phyloP scores from a whole-genome alignment of 2,329 filamentous ascomycete genomes.

The Aspergillus cejpii region DNA sequence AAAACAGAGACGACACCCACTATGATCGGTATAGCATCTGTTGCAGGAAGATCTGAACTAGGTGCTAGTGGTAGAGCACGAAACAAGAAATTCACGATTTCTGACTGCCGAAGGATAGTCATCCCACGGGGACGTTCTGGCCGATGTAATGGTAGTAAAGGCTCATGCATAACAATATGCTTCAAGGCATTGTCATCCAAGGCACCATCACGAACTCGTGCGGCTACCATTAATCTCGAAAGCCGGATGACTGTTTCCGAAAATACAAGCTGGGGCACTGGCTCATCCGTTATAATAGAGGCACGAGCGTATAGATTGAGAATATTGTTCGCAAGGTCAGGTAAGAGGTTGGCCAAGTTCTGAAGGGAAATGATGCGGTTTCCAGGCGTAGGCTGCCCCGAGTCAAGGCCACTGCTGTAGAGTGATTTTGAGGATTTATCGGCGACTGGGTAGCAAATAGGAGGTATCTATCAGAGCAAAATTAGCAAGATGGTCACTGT shows the following conservation, averaged over 20 bases:
- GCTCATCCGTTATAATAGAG: conserved; percentile 47
- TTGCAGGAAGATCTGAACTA: conserved; percentile 57
- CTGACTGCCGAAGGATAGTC: conserved; percentile 50
- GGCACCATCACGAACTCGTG: conserved; percentile 46
- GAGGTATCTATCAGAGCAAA: conserved; percentile 43
- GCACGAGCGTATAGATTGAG: conserved; percentile 51
- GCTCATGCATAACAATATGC: conserved; percentile 53
- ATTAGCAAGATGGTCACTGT: conserved; percentile 4
- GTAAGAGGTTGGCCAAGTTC: conserved; percentile 48
- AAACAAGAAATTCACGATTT: conserved; percentile 60
- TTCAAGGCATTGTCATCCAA: conserved; percentile 49
- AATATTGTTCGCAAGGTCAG: conserved; percentile 52
- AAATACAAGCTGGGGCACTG: conserved; percentile 48
- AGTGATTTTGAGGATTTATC: conserved; percentile 46
- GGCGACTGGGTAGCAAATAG: conserved; percentile 46
- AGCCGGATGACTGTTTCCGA: conserved; percentile 53
- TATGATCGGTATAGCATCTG: conserved; percentile 71
- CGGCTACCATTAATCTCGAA: conserved; percentile 47
- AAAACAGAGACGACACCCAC: conserved; percentile 85
- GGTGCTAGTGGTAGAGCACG: conserved; percentile 62
- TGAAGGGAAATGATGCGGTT: conserved; percentile 42
- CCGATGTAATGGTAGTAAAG: conserved; percentile 32
- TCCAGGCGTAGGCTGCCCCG: conserved; percentile 44
- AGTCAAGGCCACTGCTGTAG: conserved; percentile 34
- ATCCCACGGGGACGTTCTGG: conserved; percentile 33